Evolutionary conservation across 805 yeast genomes (phyloP).

Genomic region (Candida wancherniae): DNA sequence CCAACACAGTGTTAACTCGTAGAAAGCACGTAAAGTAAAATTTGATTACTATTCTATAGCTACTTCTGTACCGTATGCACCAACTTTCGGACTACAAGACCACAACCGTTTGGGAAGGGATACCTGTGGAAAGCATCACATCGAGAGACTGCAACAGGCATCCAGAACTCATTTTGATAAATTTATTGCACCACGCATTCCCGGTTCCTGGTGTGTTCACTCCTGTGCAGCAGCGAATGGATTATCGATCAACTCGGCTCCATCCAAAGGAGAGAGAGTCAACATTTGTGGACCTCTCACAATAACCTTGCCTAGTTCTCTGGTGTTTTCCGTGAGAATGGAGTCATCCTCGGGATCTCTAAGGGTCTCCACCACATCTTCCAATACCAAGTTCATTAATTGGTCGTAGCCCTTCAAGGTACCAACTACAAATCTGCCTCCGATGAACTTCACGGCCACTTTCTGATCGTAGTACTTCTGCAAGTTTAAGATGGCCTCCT

Average conservation of each 20-base stretch:
- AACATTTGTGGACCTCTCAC: slow-evolving; percentile 80
- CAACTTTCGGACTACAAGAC: too few relatives aligned
- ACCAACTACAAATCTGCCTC: slow-evolving; percentile 84
- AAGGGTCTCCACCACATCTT: slow-evolving; percentile 61
- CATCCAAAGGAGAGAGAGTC: slow-evolving; percentile 69
- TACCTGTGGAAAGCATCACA: too few relatives aligned
- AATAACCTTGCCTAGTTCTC: slow-evolving; percentile 62
- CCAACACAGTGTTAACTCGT: too few relatives aligned
- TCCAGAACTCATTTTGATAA: too few relatives aligned
- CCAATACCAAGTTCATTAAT: slow-evolving; percentile 72
- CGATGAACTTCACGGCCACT: slow-evolving; percentile 74
- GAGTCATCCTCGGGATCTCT: slow-evolving; percentile 65
- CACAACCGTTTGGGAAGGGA: too few relatives aligned
- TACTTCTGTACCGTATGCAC: too few relatives aligned
- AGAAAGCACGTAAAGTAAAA: too few relatives aligned
- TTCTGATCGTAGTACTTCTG: slow-evolving; percentile 68
- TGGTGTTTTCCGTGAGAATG: slow-evolving; percentile 49
- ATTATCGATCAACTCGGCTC: slow-evolving; percentile 64
- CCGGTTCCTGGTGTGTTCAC: slow-evolving; percentile 2
- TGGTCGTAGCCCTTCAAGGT: slow-evolving; percentile 78
- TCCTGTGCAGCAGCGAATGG: slow-evolving; percentile 44
- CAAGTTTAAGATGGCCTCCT: slow-evolving; percentile 83
- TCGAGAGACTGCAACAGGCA: too few relatives aligned
- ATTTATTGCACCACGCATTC: too few relatives aligned
- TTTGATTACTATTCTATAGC: too few relatives aligned